Evolutionary conservation across 1,284 basidiomycete species (phyloP).

Genomic region (Naganishia liquefaciens): DNA sequence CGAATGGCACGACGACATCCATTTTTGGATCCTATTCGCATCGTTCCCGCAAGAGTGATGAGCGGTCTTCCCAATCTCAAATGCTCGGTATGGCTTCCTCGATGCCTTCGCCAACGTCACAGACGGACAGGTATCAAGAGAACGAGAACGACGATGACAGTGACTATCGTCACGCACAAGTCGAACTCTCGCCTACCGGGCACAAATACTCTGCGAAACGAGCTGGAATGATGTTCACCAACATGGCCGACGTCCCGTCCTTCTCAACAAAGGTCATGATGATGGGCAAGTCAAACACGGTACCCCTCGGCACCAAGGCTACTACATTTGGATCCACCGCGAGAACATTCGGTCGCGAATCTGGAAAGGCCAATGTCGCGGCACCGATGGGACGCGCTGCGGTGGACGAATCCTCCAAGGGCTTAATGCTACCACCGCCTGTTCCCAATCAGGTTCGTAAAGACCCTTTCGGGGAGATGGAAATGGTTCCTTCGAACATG

Average conservation of each 20-base stretch:
- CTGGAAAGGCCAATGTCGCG: conserved; percentile 19
- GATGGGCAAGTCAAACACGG: conserved; percentile 13
- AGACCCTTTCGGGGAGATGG: conserved; percentile 14
- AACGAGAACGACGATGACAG: conserved; percentile 30
- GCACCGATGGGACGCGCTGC: neutral
- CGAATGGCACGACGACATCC: conserved; percentile 35
- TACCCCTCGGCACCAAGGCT: neutral
- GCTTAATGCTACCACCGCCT: conserved; percentile 14
- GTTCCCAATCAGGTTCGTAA: conserved; percentile 4
- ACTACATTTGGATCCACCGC: neutral
- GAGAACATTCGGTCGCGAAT: conserved; percentile 26
- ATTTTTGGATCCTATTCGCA: conserved; percentile 33
- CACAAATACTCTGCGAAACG: conserved; percentile 25
- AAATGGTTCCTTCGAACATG: conserved; percentile 10
- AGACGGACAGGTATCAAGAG: conserved; percentile 15
- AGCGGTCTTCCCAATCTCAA: conserved; percentile 29
- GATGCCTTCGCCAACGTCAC: conserved; percentile 16
- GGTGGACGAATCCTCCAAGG: neutral
- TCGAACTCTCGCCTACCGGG: conserved; percentile 31
- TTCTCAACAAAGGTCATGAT: conserved; percentile 12
- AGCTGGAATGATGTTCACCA: conserved; percentile 16
- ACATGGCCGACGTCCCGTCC: conserved; percentile 13
- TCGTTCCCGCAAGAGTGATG: conserved; percentile 14
- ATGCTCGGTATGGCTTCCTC: conserved; percentile 20
- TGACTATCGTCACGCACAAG: conserved; percentile 23